These are phyloP conservation scores for Phylloporus rhodoxanthus DNA, from an alignment of 768 basidiomycete species.

Conservation along the genomic window DNA sequence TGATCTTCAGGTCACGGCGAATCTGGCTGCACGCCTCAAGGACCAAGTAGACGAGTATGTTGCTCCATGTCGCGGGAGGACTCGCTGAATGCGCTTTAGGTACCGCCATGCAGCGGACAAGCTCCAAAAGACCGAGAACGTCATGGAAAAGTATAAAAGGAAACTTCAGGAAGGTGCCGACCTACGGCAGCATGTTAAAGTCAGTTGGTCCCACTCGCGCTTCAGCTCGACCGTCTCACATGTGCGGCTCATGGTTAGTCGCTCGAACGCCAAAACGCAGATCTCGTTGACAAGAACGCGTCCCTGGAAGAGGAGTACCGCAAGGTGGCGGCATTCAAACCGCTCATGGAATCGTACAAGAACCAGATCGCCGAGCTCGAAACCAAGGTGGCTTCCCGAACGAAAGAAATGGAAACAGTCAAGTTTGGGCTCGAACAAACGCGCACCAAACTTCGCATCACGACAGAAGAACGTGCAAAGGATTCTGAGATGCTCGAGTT, in stretches of 20 bases:
- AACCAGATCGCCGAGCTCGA: slow-evolving; percentile 80
- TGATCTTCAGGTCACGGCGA: slow-evolving; percentile 72
- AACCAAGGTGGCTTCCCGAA: slow-evolving; percentile 54
- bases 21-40: slow-evolving; percentile 73
- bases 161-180: slow-evolving; percentile 95
- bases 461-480: slow-evolving; percentile 61
- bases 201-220: slow-evolving; percentile 38
- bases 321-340: slow-evolving; percentile 80
- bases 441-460: slow-evolving; percentile 61
- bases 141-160: slow-evolving; percentile 98
- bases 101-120: slow-evolving; percentile 90
- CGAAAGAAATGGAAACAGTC: slow-evolving; percentile 66
- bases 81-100: slow-evolving; percentile 34
- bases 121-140: slow-evolving; percentile 90
- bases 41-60: slow-evolving; percentile 90
- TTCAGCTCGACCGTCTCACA: background rate
- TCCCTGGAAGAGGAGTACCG: slow-evolving; percentile 89
- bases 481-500: slow-evolving; percentile 83
- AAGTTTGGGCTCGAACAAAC: slow-evolving; percentile 75
- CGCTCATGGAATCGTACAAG: slow-evolving; percentile 90
- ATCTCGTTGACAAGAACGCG: slow-evolving; percentile 86
- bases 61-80: background rate
- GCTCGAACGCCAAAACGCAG: slow-evolving; percentile 89
- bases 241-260: slow-evolving; percentile 40
- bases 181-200: slow-evolving; percentile 80